These are phyloP conservation scores for Acanthochlamys bracteata DNA, from an alignment of 106 monocot species.

Conservation along the genomic window DNA sequence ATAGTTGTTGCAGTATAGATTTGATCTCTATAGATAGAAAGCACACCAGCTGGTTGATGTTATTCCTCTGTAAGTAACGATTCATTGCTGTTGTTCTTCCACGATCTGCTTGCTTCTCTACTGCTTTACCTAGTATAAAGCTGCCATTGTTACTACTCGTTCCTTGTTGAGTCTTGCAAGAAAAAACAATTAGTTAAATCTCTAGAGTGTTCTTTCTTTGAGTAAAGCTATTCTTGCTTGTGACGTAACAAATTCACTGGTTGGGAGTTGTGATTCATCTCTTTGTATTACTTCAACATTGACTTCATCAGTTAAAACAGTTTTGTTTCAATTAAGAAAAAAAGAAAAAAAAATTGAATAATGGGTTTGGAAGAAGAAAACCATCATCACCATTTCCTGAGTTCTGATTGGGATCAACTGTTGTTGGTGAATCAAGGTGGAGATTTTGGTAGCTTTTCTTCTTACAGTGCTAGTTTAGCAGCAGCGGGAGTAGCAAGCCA, in stretches of 20 bases:
- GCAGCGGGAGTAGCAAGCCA: neutral
- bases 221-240: constrained; percentile 8
- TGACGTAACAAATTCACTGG: neutral
- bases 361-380: constrained; percentile 11
- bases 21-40: constrained; percentile 19
- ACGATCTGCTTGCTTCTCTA: constrained; percentile 31
- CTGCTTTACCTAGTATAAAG: constrained; percentile 72
- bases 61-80: constrained; percentile 5
- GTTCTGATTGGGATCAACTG: constrained; percentile 22
- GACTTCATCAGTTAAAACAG: too few species aligned
- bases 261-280: constrained; percentile 8
- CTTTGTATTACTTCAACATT: neutral
- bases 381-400: constrained; percentile 19
- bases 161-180: constrained; percentile 59
- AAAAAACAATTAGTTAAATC: constrained; percentile 37
- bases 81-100: neutral
- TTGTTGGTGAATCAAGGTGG: constrained; percentile 11
- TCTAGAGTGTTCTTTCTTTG: constrained; percentile 14
- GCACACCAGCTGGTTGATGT: constrained; percentile 31
- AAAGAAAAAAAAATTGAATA: neutral
- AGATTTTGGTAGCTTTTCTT: constrained; percentile 12
- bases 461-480: constrained; percentile 11
- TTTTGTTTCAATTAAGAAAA: neutral
- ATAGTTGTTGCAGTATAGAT: constrained; percentile 17
- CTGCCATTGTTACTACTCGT: constrained; percentile 57